Evolutionary conservation across 2,329 filamentous ascomycete genomes (phyloP), one percentile per base, ranked within the genome.

Genomic region (Stemphylium beticola): DNA sequence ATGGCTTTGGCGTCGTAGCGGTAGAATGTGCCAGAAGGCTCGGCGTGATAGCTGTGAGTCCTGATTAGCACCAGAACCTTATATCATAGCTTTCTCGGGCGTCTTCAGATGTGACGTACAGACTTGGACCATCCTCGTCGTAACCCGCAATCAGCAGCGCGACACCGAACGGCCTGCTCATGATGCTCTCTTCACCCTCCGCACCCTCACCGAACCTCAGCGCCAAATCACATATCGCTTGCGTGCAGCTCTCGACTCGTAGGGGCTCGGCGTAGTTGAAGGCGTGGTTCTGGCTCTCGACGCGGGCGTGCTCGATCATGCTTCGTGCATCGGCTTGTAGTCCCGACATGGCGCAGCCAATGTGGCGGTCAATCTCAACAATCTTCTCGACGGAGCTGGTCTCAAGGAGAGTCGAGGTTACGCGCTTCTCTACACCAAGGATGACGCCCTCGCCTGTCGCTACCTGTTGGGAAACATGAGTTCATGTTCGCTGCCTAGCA

Each of bases 341-440:
- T 41, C 95, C 95, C 33, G 90, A 95, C 93, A 99, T 99, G 80
- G 95, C 95, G 81, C 95, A 98, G 72, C 95, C 95, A 70, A 99
- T 97, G 82, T 99, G 95, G 75, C 91, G 87, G 82, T 99, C 95
- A 77, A 99, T 98, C 79, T 99, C 95, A 77, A 99, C 93, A 72
- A 99, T 98, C 87, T 99, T 99, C 81, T 99, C 95, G 72, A 99
- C 95, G 36, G 93, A 97, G 41, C 91, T 96, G 29, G 95, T 96
- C 80, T 98, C 95, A 72, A 99, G 91, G 60, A 99, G 89, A 58
- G 93, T 96, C 54, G 92, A 96, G 58, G 95, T 99, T 70, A 99
- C 95, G 73, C 95, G 93, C 87, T 99, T 99, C 83, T 99, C 95
- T 62, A 99, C 95, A 67, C 95, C 95, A 46, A 99, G 89, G 74